Base-by-base conservation (phyloP, 257 asterid genomes). In the Euphrasia confusa region DNA sequence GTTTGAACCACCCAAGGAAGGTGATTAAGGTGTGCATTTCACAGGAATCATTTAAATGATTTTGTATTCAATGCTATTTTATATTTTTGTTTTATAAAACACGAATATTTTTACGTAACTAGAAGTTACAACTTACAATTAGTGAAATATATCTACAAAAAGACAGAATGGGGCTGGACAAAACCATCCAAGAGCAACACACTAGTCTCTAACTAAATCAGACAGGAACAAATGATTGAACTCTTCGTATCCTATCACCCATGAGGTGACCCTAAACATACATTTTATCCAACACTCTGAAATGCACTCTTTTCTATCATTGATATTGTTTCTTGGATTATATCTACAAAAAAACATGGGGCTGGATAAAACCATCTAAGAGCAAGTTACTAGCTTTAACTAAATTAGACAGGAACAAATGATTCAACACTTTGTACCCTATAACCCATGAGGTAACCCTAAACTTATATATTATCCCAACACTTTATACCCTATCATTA, bases 41-140 rank as follows among this genome's bases (percentile, higher is more conserved):
- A 10, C 37, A 63, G 39, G 56, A 21, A 44, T 48, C 44, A 64
- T 54, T 58, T 24, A 10, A 54, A 64, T 60, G 26, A 45, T 47
- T 42, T 30, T 49, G 15, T 18, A 42, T 37, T 15, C 14, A 54
- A 54, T 47, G 56, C 52, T 62, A 48, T 48, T 48, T 48, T 30
- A 30, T 30, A 4, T 30, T 30, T 2, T 48, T 48, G 21, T 48
- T 50, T 50, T 11, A 4, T 50, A 50, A 15, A 50, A 50, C 28
- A 15, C 56, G 17, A 1, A 17, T 17, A 50, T 50, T 50, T 50
- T 4, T 50, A 50, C 17, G 28, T 6, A 5, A 15, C 11, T 50
- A 50, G 18, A 47, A 12, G 28, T 50, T 15, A 50, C 4, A 30
- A 30, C 4, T 30, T 30, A 1, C 12, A 50, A 50, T 7, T 50